Conservation (phyloP, 2,329 filamentous ascomycete species). For the Torrubiellomyces zombiae region DNA sequence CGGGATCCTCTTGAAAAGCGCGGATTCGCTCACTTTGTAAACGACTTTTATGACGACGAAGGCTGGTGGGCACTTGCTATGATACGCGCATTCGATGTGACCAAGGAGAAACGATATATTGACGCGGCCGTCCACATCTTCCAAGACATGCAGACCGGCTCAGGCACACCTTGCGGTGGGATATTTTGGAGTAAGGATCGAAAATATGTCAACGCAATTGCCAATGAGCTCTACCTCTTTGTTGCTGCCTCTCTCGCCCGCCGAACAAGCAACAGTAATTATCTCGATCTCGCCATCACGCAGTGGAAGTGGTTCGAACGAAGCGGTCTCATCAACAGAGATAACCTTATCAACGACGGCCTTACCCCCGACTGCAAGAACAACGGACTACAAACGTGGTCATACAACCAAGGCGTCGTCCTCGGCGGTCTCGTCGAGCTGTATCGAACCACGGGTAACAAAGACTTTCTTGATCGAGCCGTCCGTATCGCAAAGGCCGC, state of each 20-base stretch:
- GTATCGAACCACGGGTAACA: constrained; percentile 24
- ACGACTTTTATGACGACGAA: constrained; percentile 42
- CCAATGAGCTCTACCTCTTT: constrained; percentile 40
- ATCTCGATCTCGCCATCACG: constrained; percentile 29
- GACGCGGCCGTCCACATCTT: constrained; percentile 35
- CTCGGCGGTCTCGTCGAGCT: constrained; percentile 38
- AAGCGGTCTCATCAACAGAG: constrained; percentile 33
- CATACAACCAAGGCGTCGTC: constrained; percentile 43
- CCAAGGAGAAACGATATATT: constrained; percentile 33
- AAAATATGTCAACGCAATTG: constrained; percentile 35
- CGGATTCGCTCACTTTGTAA: constrained; percentile 25
- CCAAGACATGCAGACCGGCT: constrained; percentile 35
- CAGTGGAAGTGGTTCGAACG: constrained; percentile 36
- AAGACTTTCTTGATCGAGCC: constrained; percentile 23
- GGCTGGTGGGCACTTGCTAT: constrained; percentile 48
- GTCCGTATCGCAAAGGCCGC: constrained; percentile 34
- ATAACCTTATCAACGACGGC: constrained; percentile 37
- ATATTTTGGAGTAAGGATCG: constrained; percentile 39
- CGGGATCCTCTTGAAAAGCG: constrained; percentile 16
- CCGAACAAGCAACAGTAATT: constrained; percentile 23
- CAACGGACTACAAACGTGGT: constrained; percentile 32
- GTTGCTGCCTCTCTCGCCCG: constrained; percentile 36
- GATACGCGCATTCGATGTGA: constrained; percentile 39
- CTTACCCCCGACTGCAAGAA: constrained; percentile 30
- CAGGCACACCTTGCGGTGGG: constrained; percentile 29